These are phyloP conservation scores for Citrullus mucosospermus DNA, from an alignment of 306 rosid genomes.

Conservation along the genomic window DNA sequence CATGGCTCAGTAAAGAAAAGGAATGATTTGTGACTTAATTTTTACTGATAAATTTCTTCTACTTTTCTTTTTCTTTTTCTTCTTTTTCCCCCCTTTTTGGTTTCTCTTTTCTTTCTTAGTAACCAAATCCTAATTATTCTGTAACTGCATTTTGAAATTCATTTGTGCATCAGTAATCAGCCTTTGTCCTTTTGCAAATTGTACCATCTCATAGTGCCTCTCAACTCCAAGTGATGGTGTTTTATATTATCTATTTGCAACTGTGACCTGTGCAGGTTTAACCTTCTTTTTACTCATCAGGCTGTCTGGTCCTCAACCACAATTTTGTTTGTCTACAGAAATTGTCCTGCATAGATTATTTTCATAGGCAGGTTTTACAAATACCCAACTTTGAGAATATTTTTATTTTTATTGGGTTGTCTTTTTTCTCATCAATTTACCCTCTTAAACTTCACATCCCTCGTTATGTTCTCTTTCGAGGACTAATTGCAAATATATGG, in stretches of 20 bases:
- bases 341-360: no score
- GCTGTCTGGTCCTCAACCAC: neutral
- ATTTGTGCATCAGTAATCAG: slow-evolving; percentile 69
- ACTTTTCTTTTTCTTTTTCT: neutral
- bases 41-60: slow-evolving; percentile 35
- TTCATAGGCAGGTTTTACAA: no score
- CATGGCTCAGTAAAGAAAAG: slow-evolving; percentile 17
- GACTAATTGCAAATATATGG: no score
- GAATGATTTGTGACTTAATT: slow-evolving; percentile 30
- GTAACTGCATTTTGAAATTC: slow-evolving; percentile 48
- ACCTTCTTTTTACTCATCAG: neutral
- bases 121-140: slow-evolving; percentile 39
- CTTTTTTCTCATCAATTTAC: no score
- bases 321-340: no score
- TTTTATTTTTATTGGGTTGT: no score
- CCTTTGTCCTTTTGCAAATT: slow-evolving; percentile 47
- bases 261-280: neutral
- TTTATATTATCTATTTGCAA: neutral
- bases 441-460: no score
- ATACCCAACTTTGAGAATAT: no score
- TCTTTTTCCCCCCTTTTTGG: neutral
- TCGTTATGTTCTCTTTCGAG: no score
- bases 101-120: neutral
- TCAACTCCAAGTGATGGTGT: neutral
- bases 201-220: slow-evolving; percentile 29